phyloP scores from a whole-genome alignment of 306 rosid species.

The Rosa chinensis region DNA sequence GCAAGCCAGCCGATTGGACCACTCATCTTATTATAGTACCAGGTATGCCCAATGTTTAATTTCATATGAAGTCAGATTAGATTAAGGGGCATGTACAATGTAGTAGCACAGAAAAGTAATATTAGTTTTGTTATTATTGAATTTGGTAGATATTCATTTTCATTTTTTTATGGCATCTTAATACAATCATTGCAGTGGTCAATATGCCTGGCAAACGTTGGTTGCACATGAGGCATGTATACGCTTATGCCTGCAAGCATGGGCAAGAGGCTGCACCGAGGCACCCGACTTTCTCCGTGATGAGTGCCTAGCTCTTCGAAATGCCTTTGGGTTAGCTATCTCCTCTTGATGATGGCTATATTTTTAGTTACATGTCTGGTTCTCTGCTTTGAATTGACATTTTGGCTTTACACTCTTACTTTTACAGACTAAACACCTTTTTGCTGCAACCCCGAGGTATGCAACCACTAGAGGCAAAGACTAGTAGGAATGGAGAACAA shows the following conservation, averaged over 20 bases:
- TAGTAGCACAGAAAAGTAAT: not conserved
- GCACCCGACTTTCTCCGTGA: constrained; percentile 84
- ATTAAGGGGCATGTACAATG: not conserved
- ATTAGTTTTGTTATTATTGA: not conserved
- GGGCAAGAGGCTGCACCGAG: constrained; percentile 90
- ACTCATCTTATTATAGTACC: constrained; percentile 50
- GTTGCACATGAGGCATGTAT: constrained; percentile 91
- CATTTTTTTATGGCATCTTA: constrained; percentile 23
- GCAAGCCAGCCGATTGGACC: constrained; percentile 44
- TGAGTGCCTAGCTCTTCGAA: constrained; percentile 77
- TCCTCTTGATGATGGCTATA: constrained; percentile 14
- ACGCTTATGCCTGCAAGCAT: constrained; percentile 88
- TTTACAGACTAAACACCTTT: constrained; percentile 67
- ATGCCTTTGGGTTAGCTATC: constrained; percentile 83
- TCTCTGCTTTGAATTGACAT: constrained; percentile 16
- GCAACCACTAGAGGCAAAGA: constrained; percentile 54
- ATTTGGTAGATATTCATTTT: not conserved
- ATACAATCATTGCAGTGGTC: constrained; percentile 63
- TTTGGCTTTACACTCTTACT: not conserved
- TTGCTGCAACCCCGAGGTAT: constrained; percentile 73
- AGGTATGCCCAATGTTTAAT: constrained; percentile 45
- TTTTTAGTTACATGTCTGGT: constrained; percentile 16
- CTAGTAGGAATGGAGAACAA: constrained; percentile 57
- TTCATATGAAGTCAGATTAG: constrained; percentile 9
- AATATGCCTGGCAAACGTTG: constrained; percentile 90